A percentile compares a stretch with the other conserved stretches of the same genome.
Conservation (phyloP, 805 yeast genomes). For the Monosporozyma siamensis region DNA sequence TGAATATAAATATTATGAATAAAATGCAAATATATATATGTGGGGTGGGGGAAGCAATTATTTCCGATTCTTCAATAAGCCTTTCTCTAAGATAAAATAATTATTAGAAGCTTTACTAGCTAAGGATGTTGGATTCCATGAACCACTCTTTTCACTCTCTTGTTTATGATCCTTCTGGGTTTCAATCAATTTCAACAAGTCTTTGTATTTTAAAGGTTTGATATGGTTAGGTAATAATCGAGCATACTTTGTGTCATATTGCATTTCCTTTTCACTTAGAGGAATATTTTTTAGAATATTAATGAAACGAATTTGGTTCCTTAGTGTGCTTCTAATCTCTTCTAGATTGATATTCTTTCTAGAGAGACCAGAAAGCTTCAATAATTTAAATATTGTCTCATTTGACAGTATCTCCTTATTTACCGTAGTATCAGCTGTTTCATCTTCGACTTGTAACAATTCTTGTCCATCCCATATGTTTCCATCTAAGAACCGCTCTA, state of each 20-base stretch:
- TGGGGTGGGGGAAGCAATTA: background rate
- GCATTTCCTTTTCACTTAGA: slow-evolving; percentile 4
- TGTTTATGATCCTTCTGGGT: slow-evolving; percentile 16
- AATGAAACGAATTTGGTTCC: slow-evolving; percentile 44
- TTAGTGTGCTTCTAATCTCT: slow-evolving; percentile 30
- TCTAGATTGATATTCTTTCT: slow-evolving; percentile 20
- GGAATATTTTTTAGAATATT: slow-evolving; percentile 33
- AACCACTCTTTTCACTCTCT: slow-evolving; percentile 34
- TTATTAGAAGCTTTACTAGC: slow-evolving; percentile 30
- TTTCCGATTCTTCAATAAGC: background rate
- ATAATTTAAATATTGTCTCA: slow-evolving; percentile 25
- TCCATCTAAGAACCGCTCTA: slow-evolving; percentile 14
- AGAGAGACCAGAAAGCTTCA: slow-evolving; percentile 43
- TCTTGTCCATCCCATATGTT: slow-evolving; percentile 24
- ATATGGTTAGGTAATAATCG: slow-evolving; percentile 25
- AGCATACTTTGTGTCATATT: slow-evolving; percentile 9
- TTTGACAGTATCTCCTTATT: background rate
- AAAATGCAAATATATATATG: background rate
- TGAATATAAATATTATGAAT: background rate
- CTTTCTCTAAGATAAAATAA: slow-evolving; percentile 27
- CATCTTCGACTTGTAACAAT: slow-evolving; percentile 6
- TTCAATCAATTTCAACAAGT: slow-evolving; percentile 22
- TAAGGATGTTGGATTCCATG: slow-evolving; percentile 36
- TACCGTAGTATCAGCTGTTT: slow-evolving; percentile 4
- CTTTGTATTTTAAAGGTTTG: slow-evolving; percentile 26